Evolutionary conservation across 768 basidiomycete species (phyloP).

Genomic region (Mycena epipterygia): DNA sequence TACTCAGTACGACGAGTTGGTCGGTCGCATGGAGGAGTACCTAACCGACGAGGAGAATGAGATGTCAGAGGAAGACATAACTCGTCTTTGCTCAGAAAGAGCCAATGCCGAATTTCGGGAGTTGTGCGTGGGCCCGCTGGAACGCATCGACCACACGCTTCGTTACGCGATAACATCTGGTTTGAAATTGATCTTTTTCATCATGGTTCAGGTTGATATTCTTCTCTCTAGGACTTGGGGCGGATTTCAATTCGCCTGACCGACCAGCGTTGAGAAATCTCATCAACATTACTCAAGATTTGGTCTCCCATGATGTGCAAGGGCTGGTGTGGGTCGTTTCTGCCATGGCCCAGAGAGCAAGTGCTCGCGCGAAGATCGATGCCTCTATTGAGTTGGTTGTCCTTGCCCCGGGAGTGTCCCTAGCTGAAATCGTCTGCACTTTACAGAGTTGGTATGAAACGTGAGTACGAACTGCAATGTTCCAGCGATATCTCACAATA

Average conservation of each 20-base stretch:
- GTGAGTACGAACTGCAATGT: not conserved
- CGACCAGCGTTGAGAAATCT: not conserved
- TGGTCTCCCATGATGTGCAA: not conserved
- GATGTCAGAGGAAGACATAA: not conserved
- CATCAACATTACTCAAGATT: not conserved
- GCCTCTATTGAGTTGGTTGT: constrained; percentile 1
- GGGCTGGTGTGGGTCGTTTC: not conserved
- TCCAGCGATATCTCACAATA: no score
- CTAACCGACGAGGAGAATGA: not conserved
- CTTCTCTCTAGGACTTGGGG: not conserved
- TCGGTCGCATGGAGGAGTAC: not conserved
- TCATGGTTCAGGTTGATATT: not conserved
- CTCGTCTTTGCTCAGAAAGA: not conserved
- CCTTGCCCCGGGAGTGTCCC: not conserved
- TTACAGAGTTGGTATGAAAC: constrained; percentile 10
- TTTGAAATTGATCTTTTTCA: no score
- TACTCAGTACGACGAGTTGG: constrained; percentile 14
- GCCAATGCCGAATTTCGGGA: constrained; percentile 1
- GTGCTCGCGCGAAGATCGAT: constrained; percentile 7
- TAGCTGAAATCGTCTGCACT: no score
- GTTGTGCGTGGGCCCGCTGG: not conserved
- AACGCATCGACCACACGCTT: not conserved
- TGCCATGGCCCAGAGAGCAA: constrained; percentile 15
- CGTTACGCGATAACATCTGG: constrained; percentile 1
- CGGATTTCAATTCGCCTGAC: not conserved